These are phyloP conservation scores for Periconia macrospinosa DNA, from an alignment of 2,329 filamentous ascomycete species.

Conservation along the genomic window DNA sequence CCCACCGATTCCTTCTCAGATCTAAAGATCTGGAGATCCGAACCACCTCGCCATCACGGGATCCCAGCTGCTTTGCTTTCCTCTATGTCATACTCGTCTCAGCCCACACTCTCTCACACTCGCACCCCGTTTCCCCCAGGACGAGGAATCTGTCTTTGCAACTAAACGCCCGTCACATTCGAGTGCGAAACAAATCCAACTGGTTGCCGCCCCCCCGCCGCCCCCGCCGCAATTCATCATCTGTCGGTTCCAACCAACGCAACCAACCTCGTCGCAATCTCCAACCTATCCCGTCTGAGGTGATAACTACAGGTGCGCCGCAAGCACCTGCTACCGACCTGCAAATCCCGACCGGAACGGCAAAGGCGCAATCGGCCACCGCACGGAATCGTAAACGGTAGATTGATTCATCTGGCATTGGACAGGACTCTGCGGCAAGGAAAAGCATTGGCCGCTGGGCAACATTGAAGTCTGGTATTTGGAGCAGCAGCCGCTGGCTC, in stretches of 20 bases:
- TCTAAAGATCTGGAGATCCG: not conserved
- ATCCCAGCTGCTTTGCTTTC: not conserved
- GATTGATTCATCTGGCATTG: not conserved
- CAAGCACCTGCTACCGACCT: not conserved
- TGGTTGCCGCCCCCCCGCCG: not conserved
- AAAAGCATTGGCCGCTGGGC: not conserved
- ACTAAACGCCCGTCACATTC: not conserved
- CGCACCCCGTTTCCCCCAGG: not conserved
- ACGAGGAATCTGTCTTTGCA: not conserved
- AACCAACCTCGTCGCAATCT: not conserved
- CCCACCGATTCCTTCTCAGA: not conserved
- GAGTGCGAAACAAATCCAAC: not conserved
- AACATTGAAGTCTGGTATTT: not conserved
- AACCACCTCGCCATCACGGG: not conserved
- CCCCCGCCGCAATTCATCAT: not conserved
- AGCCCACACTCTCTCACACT: not conserved
- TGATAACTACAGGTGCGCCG: no score
- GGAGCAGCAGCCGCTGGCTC: not conserved
- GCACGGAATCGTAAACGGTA: no score
- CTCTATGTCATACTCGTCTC: no score
- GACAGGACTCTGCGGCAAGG: not conserved
- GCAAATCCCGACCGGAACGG: not conserved
- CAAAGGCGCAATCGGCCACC: not conserved
- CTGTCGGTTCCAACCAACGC: not conserved
- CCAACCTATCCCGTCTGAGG: no score